A percentile compares a stretch with the other conserved stretches of the same genome.
Evolutionary conservation across 1,284 basidiomycete genomes (phyloP).

Genomic region (Inonotus obliquus): DNA sequence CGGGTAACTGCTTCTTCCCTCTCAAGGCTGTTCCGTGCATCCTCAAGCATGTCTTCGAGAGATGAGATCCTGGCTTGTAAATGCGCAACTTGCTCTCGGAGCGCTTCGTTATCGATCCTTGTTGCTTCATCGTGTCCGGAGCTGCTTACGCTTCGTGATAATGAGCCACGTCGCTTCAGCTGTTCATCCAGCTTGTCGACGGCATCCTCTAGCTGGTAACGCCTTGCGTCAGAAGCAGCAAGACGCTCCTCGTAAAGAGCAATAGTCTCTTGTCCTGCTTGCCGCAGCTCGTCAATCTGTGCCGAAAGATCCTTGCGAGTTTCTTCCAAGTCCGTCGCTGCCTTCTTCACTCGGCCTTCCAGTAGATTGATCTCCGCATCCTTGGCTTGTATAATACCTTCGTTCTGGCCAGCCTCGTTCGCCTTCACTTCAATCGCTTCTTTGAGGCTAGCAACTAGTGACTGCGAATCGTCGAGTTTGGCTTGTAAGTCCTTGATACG

Average conservation of each 20-base stretch:
- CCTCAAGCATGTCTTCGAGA: conserved; percentile 85
- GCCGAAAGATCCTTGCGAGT: conserved; percentile 60
- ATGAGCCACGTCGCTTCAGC: conserved; percentile 37
- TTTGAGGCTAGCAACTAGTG: conserved; percentile 44
- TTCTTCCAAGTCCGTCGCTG: conserved; percentile 50
- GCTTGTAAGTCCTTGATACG: conserved; percentile 43
- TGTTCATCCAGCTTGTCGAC: conserved; percentile 62
- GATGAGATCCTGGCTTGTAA: conserved; percentile 71
- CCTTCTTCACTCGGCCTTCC: conserved; percentile 44
- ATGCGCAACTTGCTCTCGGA: conserved; percentile 84
- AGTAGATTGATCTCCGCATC: conserved; percentile 52
- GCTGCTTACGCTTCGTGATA: conserved; percentile 22
- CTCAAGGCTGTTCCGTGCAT: conserved; percentile 67
- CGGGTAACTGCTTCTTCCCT: conserved; percentile 65
- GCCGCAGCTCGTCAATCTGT: conserved; percentile 77
- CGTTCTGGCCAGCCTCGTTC: conserved; percentile 46
- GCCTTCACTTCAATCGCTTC: conserved; percentile 50
- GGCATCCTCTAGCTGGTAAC: conserved; percentile 75
- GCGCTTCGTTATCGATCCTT: conserved; percentile 90
- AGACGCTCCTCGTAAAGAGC: conserved; percentile 89
- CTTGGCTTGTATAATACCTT: conserved; percentile 47
- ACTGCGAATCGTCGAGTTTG: conserved; percentile 43
- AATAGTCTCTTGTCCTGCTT: conserved; percentile 88
- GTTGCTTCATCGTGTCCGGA: conserved; percentile 51
- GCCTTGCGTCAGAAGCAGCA: conserved; percentile 60